These are phyloP conservation scores for Vicia villosa DNA, from an alignment of 306 rosid species.

Conservation along the genomic window DNA sequence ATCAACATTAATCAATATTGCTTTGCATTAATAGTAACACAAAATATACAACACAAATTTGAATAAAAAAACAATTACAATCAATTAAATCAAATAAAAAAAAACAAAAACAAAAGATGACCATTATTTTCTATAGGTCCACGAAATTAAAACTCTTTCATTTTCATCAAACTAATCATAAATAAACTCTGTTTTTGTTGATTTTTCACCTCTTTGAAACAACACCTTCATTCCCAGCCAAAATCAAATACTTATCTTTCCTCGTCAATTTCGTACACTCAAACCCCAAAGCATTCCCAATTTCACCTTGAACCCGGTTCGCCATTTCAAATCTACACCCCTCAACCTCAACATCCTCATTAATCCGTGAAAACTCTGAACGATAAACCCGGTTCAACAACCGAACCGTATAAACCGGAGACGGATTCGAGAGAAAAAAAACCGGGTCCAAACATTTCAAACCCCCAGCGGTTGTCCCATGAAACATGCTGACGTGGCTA, in stretches of 20 bases:
- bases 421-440: constrained; percentile 71
- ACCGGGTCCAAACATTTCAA: constrained; percentile 79
- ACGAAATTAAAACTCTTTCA: not conserved
- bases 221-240: constrained; percentile 86
- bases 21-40: not conserved
- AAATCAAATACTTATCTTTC: constrained; percentile 74
- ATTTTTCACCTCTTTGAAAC: constrained; percentile 13
- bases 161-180: not conserved
- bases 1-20: not conserved
- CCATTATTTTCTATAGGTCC: not conserved
- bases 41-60: not conserved
- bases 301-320: constrained; percentile 55
- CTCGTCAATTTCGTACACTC: constrained; percentile 70
- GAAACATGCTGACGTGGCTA: constrained; percentile 68
- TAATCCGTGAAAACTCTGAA: not conserved
- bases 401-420: constrained; percentile 56
- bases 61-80: not conserved
- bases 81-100: not conserved
- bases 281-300: constrained; percentile 60
- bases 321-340: constrained; percentile 58
- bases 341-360: too few relatives aligned
- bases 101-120: not conserved
- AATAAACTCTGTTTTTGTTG: too few relatives aligned
- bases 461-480: constrained; percentile 90
- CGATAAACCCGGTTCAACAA: constrained; percentile 38